Conservation (phyloP, 2,329 filamentous ascomycete genomes). For the Neodidymelliopsis sp. region DNA sequence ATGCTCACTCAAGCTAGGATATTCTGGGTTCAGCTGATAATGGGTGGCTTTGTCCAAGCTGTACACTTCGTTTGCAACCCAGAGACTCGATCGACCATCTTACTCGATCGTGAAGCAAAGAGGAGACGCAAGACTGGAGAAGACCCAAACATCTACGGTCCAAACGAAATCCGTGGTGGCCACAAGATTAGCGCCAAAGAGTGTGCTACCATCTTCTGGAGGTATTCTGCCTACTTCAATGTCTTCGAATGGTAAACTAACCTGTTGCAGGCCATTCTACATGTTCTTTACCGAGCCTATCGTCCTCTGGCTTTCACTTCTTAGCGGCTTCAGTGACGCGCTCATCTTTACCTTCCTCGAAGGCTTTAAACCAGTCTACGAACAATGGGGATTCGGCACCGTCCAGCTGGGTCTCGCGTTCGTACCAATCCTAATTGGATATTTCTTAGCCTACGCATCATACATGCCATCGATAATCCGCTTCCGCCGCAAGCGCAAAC, state of each 20-base stretch:
- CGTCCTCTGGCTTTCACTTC: constrained; percentile 72
- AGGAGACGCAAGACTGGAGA: constrained; percentile 69
- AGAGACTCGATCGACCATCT: constrained; percentile 75
- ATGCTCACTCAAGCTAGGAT: constrained; percentile 59
- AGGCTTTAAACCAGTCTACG: constrained; percentile 71
- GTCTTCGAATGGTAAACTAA: background rate
- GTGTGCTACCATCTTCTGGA: constrained; percentile 56
- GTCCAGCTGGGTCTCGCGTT: constrained; percentile 67
- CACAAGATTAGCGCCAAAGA: constrained; percentile 54
- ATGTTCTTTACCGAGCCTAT: constrained; percentile 80
- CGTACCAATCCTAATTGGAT: constrained; percentile 71
- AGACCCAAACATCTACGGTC: constrained; percentile 70
- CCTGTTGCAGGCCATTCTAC: constrained; percentile 65
- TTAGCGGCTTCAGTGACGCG: constrained; percentile 76
- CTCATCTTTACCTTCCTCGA: constrained; percentile 81
- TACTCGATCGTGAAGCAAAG: constrained; percentile 80
- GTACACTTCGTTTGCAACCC: constrained; percentile 71
- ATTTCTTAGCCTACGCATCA: constrained; percentile 66
- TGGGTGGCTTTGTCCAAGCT: constrained; percentile 72
- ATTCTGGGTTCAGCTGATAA: constrained; percentile 84
- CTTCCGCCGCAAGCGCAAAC: constrained; percentile 56
- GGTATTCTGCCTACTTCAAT: constrained; percentile 12
- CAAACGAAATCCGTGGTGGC: constrained; percentile 64
- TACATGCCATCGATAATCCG: constrained; percentile 67
- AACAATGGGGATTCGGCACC: constrained; percentile 69